Conservation (phyloP, 441 rosid species). For the Syzygium malaccense region DNA sequence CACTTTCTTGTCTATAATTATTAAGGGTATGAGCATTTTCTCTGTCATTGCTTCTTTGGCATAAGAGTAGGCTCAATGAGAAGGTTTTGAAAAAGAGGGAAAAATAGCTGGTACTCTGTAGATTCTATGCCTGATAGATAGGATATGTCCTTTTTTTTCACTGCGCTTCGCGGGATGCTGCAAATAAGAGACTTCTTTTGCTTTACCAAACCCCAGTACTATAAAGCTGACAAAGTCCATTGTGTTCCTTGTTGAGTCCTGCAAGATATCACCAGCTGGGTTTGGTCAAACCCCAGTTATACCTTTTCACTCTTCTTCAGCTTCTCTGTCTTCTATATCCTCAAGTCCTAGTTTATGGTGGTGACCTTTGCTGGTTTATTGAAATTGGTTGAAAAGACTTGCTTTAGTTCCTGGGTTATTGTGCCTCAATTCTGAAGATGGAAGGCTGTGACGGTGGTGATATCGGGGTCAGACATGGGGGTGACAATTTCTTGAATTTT, state of each 20-base stretch:
- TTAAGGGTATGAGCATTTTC: slow-evolving; percentile 28
- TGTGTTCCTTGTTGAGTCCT: slow-evolving; percentile 55
- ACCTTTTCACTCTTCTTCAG: slow-evolving; percentile 7
- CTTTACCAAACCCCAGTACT: slow-evolving; percentile 23
- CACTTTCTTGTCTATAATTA: slow-evolving; percentile 60
- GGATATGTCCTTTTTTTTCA: slow-evolving; percentile 22
- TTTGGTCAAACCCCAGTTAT: slow-evolving; percentile 42
- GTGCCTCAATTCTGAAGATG: slow-evolving; percentile 41
- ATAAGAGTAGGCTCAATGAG: slow-evolving; percentile 33
- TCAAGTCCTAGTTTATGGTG: neutral
- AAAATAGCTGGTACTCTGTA: slow-evolving; percentile 30
- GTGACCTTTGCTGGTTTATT: neutral
- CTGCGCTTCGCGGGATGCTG: slow-evolving; percentile 28
- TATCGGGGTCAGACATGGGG: slow-evolving; percentile 40
- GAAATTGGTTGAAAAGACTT: slow-evolving; percentile 8
- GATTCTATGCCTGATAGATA: slow-evolving; percentile 67
- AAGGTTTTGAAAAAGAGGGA: slow-evolving; percentile 31
- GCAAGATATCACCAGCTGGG: slow-evolving; percentile 56
- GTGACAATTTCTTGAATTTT: slow-evolving; percentile 29
- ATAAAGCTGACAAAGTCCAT: slow-evolving; percentile 54
- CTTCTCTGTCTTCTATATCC: neutral
- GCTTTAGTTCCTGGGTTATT: slow-evolving; percentile 18
- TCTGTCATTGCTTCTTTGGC: slow-evolving; percentile 15
- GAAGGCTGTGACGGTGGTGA: slow-evolving; percentile 36
- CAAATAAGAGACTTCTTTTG: slow-evolving; percentile 28